Evolutionary conservation across 2,329 filamentous ascomycete genomes (phyloP).

Genomic region (Phialophora chinensis): DNA sequence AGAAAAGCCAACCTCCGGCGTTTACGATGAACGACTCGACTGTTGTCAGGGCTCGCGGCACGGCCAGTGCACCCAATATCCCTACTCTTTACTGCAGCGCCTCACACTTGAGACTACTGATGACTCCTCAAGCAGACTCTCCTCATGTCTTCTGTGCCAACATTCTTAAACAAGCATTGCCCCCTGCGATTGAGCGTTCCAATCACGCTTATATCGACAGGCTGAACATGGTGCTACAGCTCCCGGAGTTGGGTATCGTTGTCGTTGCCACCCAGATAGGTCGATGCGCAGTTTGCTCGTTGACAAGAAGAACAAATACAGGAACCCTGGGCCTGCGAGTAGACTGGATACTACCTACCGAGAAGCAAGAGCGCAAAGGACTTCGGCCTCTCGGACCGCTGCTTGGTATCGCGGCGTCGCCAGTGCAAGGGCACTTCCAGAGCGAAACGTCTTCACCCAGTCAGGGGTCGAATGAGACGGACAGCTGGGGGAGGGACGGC

Average conservation of each 20-base stretch:
- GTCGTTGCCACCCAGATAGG: constrained; percentile 64
- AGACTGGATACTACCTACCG: constrained; percentile 62
- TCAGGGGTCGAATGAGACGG: constrained; percentile 32
- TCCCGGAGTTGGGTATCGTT: constrained; percentile 65
- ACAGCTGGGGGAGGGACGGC: constrained; percentile 32
- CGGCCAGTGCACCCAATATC: constrained; percentile 29
- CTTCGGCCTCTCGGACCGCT: constrained; percentile 53
- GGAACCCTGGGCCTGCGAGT: constrained; percentile 57
- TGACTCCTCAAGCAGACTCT: constrained; percentile 31
- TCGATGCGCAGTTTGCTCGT: constrained; percentile 59
- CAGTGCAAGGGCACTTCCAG: constrained; percentile 56
- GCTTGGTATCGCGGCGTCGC: constrained; percentile 62
- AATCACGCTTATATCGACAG: constrained; percentile 44
- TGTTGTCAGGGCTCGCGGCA: not conserved
- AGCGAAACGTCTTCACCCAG: constrained; percentile 23
- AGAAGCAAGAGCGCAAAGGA: constrained; percentile 54
- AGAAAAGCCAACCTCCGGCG: not conserved
- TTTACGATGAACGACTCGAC: constrained; percentile 3
- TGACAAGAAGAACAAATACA: constrained; percentile 51
- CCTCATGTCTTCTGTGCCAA: constrained; percentile 39
- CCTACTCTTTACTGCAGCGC: constrained; percentile 37
- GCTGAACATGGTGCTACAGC: constrained; percentile 63
- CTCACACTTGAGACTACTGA: constrained; percentile 37
- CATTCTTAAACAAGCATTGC: constrained; percentile 37
- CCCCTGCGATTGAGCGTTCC: constrained; percentile 23